Evolutionary conservation across 169 alveolate species (phyloP), one percentile per base, ranked within the genome.

Genomic region (Plasmodium inui): DNA sequence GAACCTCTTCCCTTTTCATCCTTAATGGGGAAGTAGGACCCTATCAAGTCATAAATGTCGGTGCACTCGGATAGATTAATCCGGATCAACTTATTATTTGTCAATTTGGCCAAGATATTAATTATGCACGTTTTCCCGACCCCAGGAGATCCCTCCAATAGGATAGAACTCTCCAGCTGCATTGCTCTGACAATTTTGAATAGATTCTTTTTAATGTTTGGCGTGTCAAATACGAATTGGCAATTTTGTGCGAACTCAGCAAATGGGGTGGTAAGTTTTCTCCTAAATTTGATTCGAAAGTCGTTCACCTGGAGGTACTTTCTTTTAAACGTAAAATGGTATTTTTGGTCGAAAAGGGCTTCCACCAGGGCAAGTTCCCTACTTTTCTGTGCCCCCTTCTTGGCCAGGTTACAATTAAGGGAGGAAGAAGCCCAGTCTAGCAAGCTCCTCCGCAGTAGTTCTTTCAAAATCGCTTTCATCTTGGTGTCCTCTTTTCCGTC

Each of bases 91-190:
- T 96, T 97, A 55, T 96, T 96, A 67, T 98, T 98, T 30, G 97
- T 94, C 37, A 96, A 79, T 74, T 96, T 95, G 8, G 99, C 99
- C 82, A 99, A 86, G 76, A 98, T 96, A 70, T 97, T 98, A 14
- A 99, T 97, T 5, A 98, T 96, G 50, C 99, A 98, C 3, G 99
- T 99, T 95, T 99, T 99, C 17, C 99, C 99, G 19, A 99, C 99
- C 22, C 99, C 99, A 5, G 99, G 99, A 14, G 99, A 98, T 8
- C 99, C 99, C 95, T 98, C 99, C 14, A 99, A 97, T 70, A 99
- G 96, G 57, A 99, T 98, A 5, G 99, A 98, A 70, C 98, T 97
- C 30, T 94, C 94, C 37, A 98, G 94, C 83, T 96, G 95, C 97
- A 98, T 88, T 14, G 99, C 99, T 44, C 99, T 96, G 17, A 98